A percentile compares a stretch with the other conserved stretches of the same genome.
Evolutionary conservation across 805 yeast species (phyloP).

Genomic region (Candida saitoana): DNA sequence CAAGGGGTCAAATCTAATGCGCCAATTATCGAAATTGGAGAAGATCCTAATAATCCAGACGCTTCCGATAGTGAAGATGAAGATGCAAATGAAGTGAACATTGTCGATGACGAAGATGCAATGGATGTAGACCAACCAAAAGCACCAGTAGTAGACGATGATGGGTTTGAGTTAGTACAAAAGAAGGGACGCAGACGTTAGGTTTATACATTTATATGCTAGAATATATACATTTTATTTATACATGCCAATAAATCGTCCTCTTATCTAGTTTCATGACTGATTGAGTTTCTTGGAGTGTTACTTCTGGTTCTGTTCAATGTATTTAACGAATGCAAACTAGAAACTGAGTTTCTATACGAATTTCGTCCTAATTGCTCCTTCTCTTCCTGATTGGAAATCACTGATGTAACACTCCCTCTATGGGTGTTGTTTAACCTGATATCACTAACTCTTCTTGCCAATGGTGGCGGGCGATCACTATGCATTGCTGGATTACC

Average conservation of each 20-base stretch:
- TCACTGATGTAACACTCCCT: conserved; percentile 20
- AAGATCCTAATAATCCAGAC: conserved; percentile 64
- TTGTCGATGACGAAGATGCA: conserved; percentile 18
- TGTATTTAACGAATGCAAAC: conserved; percentile 38
- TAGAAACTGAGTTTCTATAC: conserved; percentile 28
- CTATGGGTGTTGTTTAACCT: conserved; percentile 26
- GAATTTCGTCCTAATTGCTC: conserved; percentile 12
- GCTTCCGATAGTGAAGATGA: conserved; percentile 46
- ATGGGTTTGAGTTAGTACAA: conserved; percentile 88
- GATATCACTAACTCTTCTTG: conserved; percentile 46
- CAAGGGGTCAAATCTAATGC: conserved; percentile 28
- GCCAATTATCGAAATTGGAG: conserved; percentile 43
- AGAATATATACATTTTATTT: not conserved
- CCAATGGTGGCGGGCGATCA: conserved; percentile 47
- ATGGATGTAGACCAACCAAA: conserved; percentile 32
- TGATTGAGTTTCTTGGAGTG: conserved; percentile 34
- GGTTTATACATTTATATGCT: not conserved
- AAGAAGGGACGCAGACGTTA: conserved; percentile 49
- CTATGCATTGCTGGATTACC: conserved; percentile 39
- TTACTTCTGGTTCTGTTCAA: conserved; percentile 33
- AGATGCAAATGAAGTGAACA: conserved; percentile 29
- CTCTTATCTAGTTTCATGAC: conserved; percentile 9
- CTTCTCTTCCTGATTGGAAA: conserved; percentile 25
- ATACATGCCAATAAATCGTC: too few species aligned
- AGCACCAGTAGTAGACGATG: conserved; percentile 83